Evolutionary conservation across 2,329 filamentous ascomycete species (phyloP).

Genomic region (Immersiporthe knoxdaviesiana): DNA sequence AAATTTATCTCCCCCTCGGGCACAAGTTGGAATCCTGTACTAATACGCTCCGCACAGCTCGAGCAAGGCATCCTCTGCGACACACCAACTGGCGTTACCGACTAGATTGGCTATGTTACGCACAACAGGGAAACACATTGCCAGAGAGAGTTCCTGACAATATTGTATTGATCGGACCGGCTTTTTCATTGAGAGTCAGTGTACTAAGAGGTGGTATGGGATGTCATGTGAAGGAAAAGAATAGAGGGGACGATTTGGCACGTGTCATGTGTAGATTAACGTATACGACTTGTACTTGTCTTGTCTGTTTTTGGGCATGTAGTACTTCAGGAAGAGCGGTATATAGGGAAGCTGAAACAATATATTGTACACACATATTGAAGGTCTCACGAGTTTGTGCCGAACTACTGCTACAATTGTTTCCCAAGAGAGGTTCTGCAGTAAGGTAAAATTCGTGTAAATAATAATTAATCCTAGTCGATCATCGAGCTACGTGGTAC

Average conservation of each 20-base stretch:
- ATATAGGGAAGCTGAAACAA: neutral
- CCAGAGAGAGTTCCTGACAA: neutral
- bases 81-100: slow-evolving; percentile 36
- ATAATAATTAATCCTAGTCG: no score
- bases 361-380: neutral
- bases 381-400: neutral
- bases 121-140: neutral
- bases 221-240: neutral
- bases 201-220: neutral
- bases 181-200: neutral
- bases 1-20: no score
- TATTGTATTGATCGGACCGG: neutral
- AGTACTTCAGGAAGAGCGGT: neutral
- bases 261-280: neutral
- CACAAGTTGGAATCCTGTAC: neutral
- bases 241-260: neutral
- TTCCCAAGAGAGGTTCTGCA: no score
- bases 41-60: slow-evolving; percentile 33
- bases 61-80: slow-evolving; percentile 41
- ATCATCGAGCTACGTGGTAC: no score
- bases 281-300: neutral
- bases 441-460: no score
- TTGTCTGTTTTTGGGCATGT: neutral
- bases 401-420: neutral
- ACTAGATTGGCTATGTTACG: slow-evolving; percentile 29